Base-by-base conservation (phyloP, 2,329 filamentous ascomycete genomes). In the Sporothrix globosa region DNA sequence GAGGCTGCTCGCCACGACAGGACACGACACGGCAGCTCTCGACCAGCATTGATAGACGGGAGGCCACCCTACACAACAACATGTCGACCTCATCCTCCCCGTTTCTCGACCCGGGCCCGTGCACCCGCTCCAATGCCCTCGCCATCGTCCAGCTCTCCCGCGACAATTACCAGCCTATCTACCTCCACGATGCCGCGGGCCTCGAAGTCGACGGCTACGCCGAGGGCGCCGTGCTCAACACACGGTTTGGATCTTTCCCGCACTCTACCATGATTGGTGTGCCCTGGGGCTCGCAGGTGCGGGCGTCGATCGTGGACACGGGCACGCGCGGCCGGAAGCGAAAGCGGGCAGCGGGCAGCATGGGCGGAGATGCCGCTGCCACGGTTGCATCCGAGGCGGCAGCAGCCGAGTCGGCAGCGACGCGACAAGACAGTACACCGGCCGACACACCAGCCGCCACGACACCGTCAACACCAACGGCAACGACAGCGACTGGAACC, bases 261-360 rank as follows among this genome's bases (percentile, higher is more conserved):
- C 92, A 95, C 78, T 91, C 87, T 13, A 94, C 92, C 0, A 81
- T 95, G 60, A 86, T 97, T 69, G 85, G 88, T 5, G 84, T 93
- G 69, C 91, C 92, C 54, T 98, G 95, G 95, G 96, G 96, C 39
- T 93, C 92, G 7, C 96, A 98, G 78, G 90, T 98, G 27, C 87
- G 92, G 61, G 96, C 96, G 9, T 97, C 93, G 1, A 88, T 90
- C 44, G 93, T 97, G 70, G 92, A 97, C 77, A 97, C 94, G 0
- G 93, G 94, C 14, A 96, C 93, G n/a, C 85, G 93, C 75, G 93
- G 93, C 46, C 87, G 91, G 67, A 91, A 90, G 79, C 83, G 86
- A 69, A 89, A 89, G 78, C 70, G 73, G 60, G 48, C 52, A 24
- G 34, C 24, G 9, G 48, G 14, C 24, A 60, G 80, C 54, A 4